Conservation (phyloP, 371 early-diverging fungal genomes). For the Rhizopus stolonifer region DNA sequence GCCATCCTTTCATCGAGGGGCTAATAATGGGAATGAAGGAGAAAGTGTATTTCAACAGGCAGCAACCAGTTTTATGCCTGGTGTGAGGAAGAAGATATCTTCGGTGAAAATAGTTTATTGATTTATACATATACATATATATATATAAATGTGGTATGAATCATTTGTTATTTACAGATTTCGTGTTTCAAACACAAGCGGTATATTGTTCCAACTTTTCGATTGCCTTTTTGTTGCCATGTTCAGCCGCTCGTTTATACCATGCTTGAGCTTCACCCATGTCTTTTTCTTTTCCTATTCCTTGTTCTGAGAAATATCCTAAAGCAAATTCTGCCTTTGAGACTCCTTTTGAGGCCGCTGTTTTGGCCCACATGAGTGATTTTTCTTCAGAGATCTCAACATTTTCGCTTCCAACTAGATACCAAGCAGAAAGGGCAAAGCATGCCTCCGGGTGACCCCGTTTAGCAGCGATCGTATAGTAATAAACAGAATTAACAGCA, state of each 20-base stretch:
- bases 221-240: conserved; percentile 74
- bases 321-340: conserved; percentile 87
- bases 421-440: conserved; percentile 94
- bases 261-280: conserved; percentile 67
- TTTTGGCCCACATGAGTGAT: conserved; percentile 81
- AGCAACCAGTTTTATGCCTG: conserved; percentile 35
- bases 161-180: no score
- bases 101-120: not conserved
- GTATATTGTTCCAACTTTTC: not conserved
- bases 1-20: conserved; percentile 42
- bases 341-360: conserved; percentile 78
- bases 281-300: conserved; percentile 70
- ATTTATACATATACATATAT: no score
- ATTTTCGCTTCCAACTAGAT: conserved; percentile 85
- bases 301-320: conserved; percentile 80
- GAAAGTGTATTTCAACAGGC: conserved; percentile 39
- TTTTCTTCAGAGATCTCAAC: conserved; percentile 75
- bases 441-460: conserved; percentile 90
- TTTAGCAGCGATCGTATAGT: conserved; percentile 83
- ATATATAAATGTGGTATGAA: no score
- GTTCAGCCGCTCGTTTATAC: conserved; percentile 77
- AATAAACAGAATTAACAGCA: conserved; percentile 70
- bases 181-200: not conserved
- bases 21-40: conserved; percentile 20
- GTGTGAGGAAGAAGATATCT: conserved; percentile 16